Evolutionary conservation across 2,329 filamentous ascomycete species (phyloP).

Genomic region (Neofusicoccum kwambonambiense): DNA sequence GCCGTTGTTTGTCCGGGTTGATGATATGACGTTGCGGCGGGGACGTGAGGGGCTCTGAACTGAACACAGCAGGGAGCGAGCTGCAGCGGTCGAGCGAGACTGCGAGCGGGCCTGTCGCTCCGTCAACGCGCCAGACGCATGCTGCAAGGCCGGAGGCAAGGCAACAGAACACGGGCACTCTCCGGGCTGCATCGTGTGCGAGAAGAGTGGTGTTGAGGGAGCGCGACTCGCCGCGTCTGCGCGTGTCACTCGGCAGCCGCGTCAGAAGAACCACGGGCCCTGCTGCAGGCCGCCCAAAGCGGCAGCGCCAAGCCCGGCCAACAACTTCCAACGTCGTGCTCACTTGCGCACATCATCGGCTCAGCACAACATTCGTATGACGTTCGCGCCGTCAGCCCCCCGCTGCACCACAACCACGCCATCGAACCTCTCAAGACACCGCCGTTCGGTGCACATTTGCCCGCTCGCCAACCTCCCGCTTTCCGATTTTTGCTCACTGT

Average conservation of each 20-base stretch:
- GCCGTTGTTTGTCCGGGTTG: neutral
- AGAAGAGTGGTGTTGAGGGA: no score
- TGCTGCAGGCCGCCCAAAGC: neutral
- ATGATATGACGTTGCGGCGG: constrained; percentile 6
- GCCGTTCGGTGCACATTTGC: neutral
- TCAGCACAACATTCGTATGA: neutral
- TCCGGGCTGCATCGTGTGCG: no score
- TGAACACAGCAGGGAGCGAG: no score
- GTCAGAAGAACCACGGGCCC: neutral
- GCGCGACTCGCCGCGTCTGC: no score
- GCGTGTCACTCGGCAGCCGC: no score
- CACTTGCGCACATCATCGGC: constrained; percentile 8
- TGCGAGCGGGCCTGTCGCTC: no score
- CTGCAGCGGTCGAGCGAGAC: no score
- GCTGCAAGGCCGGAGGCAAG: no score
- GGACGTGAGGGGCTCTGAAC: neutral
- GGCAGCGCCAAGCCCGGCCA: neutral
- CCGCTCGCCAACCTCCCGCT: neutral
- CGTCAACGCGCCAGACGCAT: no score
- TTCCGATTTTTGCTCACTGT: neutral
- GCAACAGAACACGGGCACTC: no score
- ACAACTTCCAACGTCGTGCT: constrained; percentile 1
- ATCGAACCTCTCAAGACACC: neutral
- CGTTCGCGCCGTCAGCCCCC: neutral
- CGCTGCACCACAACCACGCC: neutral